These are phyloP conservation scores for Pythium vanterpoolii DNA, from an alignment of 352 stramenopile species.

Conservation along the genomic window DNA sequence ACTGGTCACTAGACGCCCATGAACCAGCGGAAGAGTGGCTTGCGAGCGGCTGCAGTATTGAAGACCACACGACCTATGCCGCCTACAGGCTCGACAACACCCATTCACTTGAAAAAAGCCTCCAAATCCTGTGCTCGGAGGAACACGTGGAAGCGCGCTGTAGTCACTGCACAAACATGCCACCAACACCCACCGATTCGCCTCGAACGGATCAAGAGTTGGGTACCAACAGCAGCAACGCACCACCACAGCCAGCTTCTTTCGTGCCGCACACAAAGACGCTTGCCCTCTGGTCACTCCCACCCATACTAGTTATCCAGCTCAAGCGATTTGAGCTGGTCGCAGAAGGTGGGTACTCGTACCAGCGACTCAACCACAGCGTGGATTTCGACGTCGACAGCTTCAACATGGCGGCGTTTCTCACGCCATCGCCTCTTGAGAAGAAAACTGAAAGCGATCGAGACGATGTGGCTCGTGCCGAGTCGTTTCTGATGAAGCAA, in stretches of 20 bases:
- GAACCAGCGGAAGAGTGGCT: conserved; percentile 22
- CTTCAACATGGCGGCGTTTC: conserved; percentile 69
- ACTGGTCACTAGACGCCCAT: conserved; percentile 41
- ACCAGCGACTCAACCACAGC: conserved; percentile 80
- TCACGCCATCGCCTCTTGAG: conserved; percentile 23
- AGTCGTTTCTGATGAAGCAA: conserved; percentile 32
- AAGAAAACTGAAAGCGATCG: conserved; percentile 4
- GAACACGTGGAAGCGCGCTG: conserved; percentile 46
- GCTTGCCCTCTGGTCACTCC: conserved; percentile 49
- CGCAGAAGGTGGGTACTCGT: conserved; percentile 58
- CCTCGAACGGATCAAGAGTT: not conserved
- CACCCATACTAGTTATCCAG: conserved; percentile 56
- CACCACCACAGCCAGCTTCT: conserved; percentile 31
- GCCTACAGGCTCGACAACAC: conserved; percentile 27
- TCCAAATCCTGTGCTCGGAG: conserved; percentile 44
- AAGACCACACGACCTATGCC: conserved; percentile 40
- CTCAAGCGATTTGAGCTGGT: conserved; percentile 65
- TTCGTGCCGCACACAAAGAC: conserved; percentile 42
- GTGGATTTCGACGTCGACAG: conserved; percentile 91
- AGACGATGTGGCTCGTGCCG: conserved; percentile 24
- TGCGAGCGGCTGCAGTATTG: conserved; percentile 16
- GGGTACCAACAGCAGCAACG: not conserved
- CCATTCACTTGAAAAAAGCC: conserved; percentile 34
- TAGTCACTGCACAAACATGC: conserved; percentile 27
- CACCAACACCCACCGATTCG: not conserved